These are phyloP conservation scores for Calonectria honghensis DNA, from an alignment of 2,329 filamentous ascomycete species.

Conservation along the genomic window DNA sequence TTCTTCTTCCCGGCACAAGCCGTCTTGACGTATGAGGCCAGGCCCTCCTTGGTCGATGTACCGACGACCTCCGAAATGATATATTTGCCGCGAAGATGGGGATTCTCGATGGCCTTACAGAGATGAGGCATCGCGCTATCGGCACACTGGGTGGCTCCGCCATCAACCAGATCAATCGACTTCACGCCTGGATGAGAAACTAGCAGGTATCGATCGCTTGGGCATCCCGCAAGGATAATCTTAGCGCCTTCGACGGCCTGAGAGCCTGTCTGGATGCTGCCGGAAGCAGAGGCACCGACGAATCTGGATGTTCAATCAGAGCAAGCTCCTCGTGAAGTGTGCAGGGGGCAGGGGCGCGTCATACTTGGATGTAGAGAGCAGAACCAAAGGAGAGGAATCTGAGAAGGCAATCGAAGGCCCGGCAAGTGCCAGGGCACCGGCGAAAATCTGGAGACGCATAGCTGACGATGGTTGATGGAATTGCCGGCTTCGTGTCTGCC, in stretches of 20 bases:
- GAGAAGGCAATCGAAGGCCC: conserved; percentile 82
- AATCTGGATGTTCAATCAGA: conserved; percentile 57
- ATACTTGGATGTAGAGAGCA: conserved; percentile 90
- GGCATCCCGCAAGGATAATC: conserved; percentile 78
- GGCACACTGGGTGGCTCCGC: conserved; percentile 61
- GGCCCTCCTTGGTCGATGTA: conserved; percentile 62
- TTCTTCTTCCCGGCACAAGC: conserved; percentile 66
- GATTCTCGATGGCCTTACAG: conserved; percentile 62
- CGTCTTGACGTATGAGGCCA: conserved; percentile 67
- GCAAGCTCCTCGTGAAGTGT: conserved; percentile 47
- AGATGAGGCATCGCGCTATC: conserved; percentile 73
- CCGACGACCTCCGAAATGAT: conserved; percentile 77
- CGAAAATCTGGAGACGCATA: conserved; percentile 74
- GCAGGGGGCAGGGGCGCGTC: conserved; percentile 55
- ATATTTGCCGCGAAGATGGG: conserved; percentile 63
- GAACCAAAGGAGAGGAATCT: conserved; percentile 91
- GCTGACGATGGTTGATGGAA: conserved; percentile 54
- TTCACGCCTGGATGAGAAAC: conserved; percentile 86
- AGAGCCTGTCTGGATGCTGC: conserved; percentile 70
- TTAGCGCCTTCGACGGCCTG: conserved; percentile 66
- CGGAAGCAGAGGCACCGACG: conserved; percentile 56
- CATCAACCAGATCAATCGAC: conserved; percentile 78
- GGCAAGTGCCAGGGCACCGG: conserved; percentile 72
- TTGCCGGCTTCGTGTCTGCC: conserved; percentile 51
- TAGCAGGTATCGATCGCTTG: conserved; percentile 85